Evolutionary conservation across 192 early-diverging fungal species (phyloP), one percentile per base, ranked within the genome.

Genomic region (Gryganskiella cystojenkinii): DNA sequence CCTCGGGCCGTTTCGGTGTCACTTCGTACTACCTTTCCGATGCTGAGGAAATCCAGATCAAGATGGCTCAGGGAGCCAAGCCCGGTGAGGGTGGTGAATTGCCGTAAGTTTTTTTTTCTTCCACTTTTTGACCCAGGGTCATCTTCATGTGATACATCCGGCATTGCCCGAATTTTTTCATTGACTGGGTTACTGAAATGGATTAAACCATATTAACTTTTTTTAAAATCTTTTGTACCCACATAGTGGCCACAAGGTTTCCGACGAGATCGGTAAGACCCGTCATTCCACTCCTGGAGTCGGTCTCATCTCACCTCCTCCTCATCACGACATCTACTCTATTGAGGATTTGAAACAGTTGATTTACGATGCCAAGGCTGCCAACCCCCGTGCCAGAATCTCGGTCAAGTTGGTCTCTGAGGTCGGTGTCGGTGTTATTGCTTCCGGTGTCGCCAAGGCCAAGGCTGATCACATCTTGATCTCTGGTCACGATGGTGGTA

Each of bases 11-110:
- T 57, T 99, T 99, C 79, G 98, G 98, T 80, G 96, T 99, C 2
- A 99, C 98, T 52, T 91, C 90, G 61, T 94, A 89, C 79, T 99
- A 99, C 73, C 88, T 98, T 37, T 88, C 95, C 2, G 95, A 99
- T 76, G 89, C 96, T 3, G 95, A 99, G 64, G 96, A 99, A 84
- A 88, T 99, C 24, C 98, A 99, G 78, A 99, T 99, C 89, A 99
- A 99, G 88, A 94, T 99, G 92, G 98, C 98, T 7, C 98, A 99
- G 82, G 98, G 98, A 60, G 98, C 98, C 50, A 99, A 98, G 84
- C 95, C 98, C 19, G 98, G 98, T 53, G 96, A 99, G 85, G 96
- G 98, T 67, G 98, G 96, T 83, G 91, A 95, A 84, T 76, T 92
- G 49, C 90, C 88, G 67, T 80, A 67, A 65, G 67, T 80, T 54